These are phyloP conservation scores for Diaporthe vexans DNA, from an alignment of 2,329 filamentous ascomycete species.

Conservation along the genomic window DNA sequence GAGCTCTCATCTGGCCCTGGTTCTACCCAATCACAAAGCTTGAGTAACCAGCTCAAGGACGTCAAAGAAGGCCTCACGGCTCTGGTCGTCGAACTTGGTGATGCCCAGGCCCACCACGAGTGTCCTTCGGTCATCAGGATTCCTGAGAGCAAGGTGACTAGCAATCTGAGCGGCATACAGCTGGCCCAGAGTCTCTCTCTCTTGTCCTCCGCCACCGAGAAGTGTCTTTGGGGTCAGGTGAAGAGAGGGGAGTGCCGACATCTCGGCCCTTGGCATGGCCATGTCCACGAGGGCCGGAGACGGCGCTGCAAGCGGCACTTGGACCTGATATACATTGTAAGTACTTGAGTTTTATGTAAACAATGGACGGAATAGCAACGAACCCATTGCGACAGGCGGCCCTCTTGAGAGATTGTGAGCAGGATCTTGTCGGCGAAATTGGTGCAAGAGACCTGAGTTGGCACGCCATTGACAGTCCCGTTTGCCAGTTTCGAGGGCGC, in stretches of 20 bases:
- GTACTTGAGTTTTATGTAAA: slow-evolving; percentile 41
- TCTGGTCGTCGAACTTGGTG: slow-evolving; percentile 59
- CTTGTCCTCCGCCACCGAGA: slow-evolving; percentile 83
- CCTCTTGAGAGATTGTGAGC: slow-evolving; percentile 88
- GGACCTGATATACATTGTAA: slow-evolving; percentile 67
- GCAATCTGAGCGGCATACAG: slow-evolving; percentile 92
- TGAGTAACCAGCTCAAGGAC: slow-evolving; percentile 73
- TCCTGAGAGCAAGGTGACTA: slow-evolving; percentile 79
- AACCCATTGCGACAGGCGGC: slow-evolving; percentile 93
- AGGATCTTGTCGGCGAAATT: slow-evolving; percentile 92
- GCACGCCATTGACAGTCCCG: slow-evolving; percentile 74
- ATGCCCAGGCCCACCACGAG: slow-evolving; percentile 75
- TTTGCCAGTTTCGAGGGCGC: slow-evolving; percentile 71
- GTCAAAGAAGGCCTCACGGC: slow-evolving; percentile 74
- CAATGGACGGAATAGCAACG: slow-evolving; percentile 45
- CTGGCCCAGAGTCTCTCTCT: slow-evolving; percentile 87
- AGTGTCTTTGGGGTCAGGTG: slow-evolving; percentile 90
- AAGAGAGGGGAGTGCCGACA: slow-evolving; percentile 77
- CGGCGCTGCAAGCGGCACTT: slow-evolving; percentile 81
- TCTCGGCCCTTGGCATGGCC: slow-evolving; percentile 61
- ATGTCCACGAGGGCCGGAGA: slow-evolving; percentile 75
- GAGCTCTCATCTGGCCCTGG: accelerated
- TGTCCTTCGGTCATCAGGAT: slow-evolving; percentile 74
- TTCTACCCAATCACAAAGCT: slow-evolving; percentile 58
- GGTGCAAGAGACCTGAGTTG: slow-evolving; percentile 80